Evolutionary conservation across 345 rosid genomes (phyloP).

Genomic region (Rhodamnia argentea): DNA sequence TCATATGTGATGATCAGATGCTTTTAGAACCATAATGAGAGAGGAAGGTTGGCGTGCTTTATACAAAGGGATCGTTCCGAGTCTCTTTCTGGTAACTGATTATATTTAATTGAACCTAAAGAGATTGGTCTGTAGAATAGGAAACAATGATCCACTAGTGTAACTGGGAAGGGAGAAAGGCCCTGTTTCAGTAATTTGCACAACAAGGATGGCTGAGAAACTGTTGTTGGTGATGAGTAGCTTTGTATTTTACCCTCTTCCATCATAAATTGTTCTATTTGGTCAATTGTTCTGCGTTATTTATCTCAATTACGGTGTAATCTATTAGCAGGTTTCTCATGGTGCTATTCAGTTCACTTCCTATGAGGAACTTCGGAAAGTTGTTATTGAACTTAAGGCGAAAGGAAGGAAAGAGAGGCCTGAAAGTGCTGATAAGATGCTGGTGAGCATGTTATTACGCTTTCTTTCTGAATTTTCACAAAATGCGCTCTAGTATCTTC

Average conservation of each 20-base stretch:
- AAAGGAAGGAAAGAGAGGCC: slow-evolving; percentile 22
- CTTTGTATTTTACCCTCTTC: background rate
- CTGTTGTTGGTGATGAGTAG: background rate
- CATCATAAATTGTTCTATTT: background rate
- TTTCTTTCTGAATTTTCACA: background rate
- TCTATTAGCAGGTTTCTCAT: slow-evolving; percentile 89
- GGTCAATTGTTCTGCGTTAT: background rate
- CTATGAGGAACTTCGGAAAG: slow-evolving; percentile 83
- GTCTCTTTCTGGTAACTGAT: slow-evolving; percentile 66
- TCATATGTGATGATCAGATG: slow-evolving; percentile 37
- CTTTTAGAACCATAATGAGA: slow-evolving; percentile 72
- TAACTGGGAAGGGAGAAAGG: background rate
- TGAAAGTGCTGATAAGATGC: slow-evolving; percentile 24
- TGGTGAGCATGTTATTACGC: slow-evolving; percentile 29
- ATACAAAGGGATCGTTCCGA: slow-evolving; percentile 75
- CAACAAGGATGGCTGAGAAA: background rate
- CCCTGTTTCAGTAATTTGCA: background rate
- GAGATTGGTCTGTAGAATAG: background rate
- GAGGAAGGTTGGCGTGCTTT: slow-evolving; percentile 91
- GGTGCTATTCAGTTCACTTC: slow-evolving; percentile 89
- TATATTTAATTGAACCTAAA: background rate
- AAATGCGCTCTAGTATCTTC: background rate
- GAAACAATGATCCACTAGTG: background rate
- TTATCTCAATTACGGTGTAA: background rate
- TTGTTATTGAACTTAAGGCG: slow-evolving; percentile 33